Base-by-base conservation (phyloP, 1,284 basidiomycete species). In the Fomitiporia mediterranea region DNA sequence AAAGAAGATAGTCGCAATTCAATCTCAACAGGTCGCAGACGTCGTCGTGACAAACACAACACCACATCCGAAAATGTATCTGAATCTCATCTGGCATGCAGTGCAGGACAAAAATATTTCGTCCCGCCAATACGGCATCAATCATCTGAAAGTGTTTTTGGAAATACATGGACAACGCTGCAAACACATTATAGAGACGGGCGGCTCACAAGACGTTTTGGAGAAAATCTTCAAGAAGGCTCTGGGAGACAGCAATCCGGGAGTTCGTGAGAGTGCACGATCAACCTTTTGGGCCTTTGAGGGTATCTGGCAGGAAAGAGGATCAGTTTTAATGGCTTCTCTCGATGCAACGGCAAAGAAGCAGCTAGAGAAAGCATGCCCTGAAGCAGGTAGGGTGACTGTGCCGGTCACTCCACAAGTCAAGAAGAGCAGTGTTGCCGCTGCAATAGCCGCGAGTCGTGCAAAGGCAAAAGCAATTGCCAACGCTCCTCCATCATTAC, bases 1-100 rank as follows among this genome's bases (percentile, higher is more conserved):
- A n/a, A 99, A 99, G 73, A 97, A 94, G 68, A 86, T 98, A 46
- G 83, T 88, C 32, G 93, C 91, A 9, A 86, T 91, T 56, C 86
- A 88, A 55, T 92, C 94, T 0, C 97, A 98, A 68, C 75, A 79
- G 4, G 79, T 83, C 0, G 80, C 91, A 1, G 77, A 80, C 0
- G 74, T 79, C 3, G 78, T 98, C 60, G 81, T 99, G 35, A 75
- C 75, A 7, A 73, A 89, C 63, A 82, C 86, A 1, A 86, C 89
- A 1, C 78, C 84, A 50, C 86, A 85, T 54, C 83, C 89, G n/a
- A 82, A 89, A 27, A 69, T 80, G 6, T 70, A 90, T 53, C 68
- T 96, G 3, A 78, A 88, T 13, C 78, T 92, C 50, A 72, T 98
- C n/a, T 85, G 79, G 75, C 74, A 76, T 11, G 80, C 78, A 1